A percentile compares a stretch with the other conserved stretches of the same genome.
Evolutionary conservation across 768 basidiomycete genomes (phyloP).

Genomic region (Naematelia encephala): DNA sequence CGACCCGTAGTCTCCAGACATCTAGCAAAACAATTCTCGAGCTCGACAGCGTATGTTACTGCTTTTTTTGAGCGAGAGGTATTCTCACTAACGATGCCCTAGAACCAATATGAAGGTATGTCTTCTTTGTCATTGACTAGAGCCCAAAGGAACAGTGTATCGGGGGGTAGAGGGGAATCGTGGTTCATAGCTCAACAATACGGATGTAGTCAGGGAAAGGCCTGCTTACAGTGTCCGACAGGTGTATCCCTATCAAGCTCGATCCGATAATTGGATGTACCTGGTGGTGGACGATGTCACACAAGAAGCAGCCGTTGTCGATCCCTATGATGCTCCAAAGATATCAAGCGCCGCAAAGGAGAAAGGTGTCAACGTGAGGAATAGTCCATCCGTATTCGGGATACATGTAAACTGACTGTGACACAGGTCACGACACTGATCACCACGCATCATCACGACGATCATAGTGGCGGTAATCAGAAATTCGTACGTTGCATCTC

Average conservation of each 20-base stretch:
- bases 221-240: slow-evolving; percentile 3
- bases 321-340: slow-evolving; percentile 46
- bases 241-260: slow-evolving; percentile 40
- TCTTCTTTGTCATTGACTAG: too few relatives aligned
- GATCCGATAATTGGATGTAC: slow-evolving; percentile 52
- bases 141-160: too few relatives aligned
- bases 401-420: not conserved
- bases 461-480: slow-evolving; percentile 81
- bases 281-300: slow-evolving; percentile 46
- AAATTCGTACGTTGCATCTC: slow-evolving; percentile 55
- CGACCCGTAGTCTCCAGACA: not conserved
- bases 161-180: too few relatives aligned
- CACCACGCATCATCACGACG: slow-evolving; percentile 89
- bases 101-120: slow-evolving; percentile 19
- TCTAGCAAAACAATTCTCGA: not conserved
- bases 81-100: not conserved
- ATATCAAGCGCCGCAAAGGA: slow-evolving; percentile 52
- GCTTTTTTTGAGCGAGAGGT: too few relatives aligned
- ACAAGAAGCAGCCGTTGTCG: slow-evolving; percentile 46
- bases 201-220: not conserved
- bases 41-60: not conserved
- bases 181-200: too few relatives aligned
- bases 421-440: slow-evolving; percentile 52
- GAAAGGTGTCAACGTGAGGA: slow-evolving; percentile 65
- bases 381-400: not conserved